Base-by-base conservation (phyloP, 1,284 basidiomycete genomes). In the Tilletia caries region DNA sequence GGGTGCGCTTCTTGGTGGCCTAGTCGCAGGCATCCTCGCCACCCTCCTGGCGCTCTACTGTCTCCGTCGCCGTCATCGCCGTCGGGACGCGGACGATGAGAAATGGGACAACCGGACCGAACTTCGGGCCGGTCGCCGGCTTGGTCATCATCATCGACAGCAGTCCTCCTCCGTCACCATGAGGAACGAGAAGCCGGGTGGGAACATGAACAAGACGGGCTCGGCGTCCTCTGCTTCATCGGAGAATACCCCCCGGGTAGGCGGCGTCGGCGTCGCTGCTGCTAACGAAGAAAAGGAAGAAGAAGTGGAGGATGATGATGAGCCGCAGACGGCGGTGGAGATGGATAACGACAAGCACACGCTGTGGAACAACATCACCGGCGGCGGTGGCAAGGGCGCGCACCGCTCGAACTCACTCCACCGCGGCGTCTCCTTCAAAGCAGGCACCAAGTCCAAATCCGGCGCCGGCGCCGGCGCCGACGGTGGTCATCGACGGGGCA, bases 381-480 rank as follows among this genome's bases (percentile, higher is more conserved):
- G 37, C 15, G n/a, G n/a, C n/a, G n/a, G n/a, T n/a, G n/a, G n/a
- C n/a, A 52, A 52, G 48, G 23, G 10, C 48, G 13, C 6, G 12
- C 10, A n/a, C 48, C 54, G 25, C 15, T 50, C 48, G n/a, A 12
- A 12, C 20, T 50, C 48, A 10, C 54, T 58, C 54, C 54, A 15
- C 8, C 54, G 54, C 5, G 54, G 54, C 54, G 54, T 58, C 25
- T 58, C 54, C 15, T 58, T 58, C 54, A 58, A 58, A 25, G 54
- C 23, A 32, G 54, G 54, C 2, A 58, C 54, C 54, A 58, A 58
- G 20, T n/a, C n/a, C n/a, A n/a, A n/a, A n/a, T n/a, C n/a, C n/a
- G n/a, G n/a, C n/a, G n/a, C n/a, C n/a, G n/a, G n/a, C n/a, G 48
- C 48, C 12, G 6, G 6, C 6, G 25, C 20, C 10, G 5, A 58